Evolutionary conservation across 2,329 filamentous ascomycete genomes (phyloP), one percentile per base, ranked within the genome.

Genomic region (Sporothrix brunneoviolacea): DNA sequence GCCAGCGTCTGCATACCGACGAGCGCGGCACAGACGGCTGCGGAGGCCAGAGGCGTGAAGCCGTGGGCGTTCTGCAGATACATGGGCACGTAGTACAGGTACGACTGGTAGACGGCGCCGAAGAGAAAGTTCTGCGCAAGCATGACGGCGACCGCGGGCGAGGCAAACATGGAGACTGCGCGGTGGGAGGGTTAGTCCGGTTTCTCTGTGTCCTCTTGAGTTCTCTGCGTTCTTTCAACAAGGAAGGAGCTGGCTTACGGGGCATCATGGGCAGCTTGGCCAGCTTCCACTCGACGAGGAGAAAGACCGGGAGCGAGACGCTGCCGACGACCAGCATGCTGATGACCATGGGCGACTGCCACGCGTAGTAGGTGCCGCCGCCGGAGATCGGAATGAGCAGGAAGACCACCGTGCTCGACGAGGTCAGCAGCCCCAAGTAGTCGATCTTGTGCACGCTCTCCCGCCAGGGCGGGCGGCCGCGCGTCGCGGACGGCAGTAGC

Each of bases 371-470:
- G 0, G 73, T 70, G 1, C 75, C 78, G 8, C 58, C 60, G 12
- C 79, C 79, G 3, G 80, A 83, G 10, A 85, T 74, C 0, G 82
- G 81, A 40, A 86, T 80, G n/a, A 85, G 68, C 3, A 85, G 57
- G 12, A 84, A 69, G 9, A 84, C 73, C 21, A 82, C 74, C 0
- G 73, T 78, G 8, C 72, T 64, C 0, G 76, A 76, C 5, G 73
- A 75, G 2, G 72, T 69, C 9, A 81, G 52, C 1, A 80, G 67
- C 1, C 82, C 82, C n/a, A 65, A 72, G 55, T 75, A 81, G 60
- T 85, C 81, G 47, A 84, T 79, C 40, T 75, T 77, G 39, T 64
- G 65, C 24, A 79, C 55, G 38, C 74, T 78, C 37, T 73, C 68
- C 70, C 65, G 32, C 70, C 67, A 48, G 71, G 73, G 0, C 66